Evolutionary conservation across 345 rosid species (phyloP).

Genomic region (Populus tremula): DNA sequence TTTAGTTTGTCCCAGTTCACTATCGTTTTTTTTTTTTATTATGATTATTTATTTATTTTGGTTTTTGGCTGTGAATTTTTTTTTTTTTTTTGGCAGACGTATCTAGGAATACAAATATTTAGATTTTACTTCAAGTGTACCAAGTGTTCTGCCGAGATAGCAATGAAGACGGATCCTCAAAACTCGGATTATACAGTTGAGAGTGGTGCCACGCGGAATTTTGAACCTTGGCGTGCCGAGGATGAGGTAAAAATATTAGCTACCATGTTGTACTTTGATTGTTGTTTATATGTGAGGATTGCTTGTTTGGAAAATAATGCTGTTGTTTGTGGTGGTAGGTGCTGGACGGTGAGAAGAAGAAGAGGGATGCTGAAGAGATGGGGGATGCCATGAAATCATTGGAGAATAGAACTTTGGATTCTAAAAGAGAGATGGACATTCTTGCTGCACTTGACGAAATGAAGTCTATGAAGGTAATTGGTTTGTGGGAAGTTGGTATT

Average conservation of each 20-base stretch:
- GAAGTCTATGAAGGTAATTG: slow-evolving; percentile 34
- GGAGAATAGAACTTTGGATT: slow-evolving; percentile 87
- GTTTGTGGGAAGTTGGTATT: background rate
- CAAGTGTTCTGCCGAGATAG: slow-evolving; percentile 82
- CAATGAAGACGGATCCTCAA: slow-evolving; percentile 91
- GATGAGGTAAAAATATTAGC: slow-evolving; percentile 54
- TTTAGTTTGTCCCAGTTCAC: background rate
- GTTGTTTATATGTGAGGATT: background rate
- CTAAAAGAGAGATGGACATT: slow-evolving; percentile 93
- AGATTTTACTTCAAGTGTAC: slow-evolving; percentile 96
- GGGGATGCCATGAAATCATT: slow-evolving; percentile 95
- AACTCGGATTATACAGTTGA: slow-evolving; percentile 90
- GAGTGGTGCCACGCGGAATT: slow-evolving; percentile 80
- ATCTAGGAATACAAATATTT: slow-evolving; percentile 83
- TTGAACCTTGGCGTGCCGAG: slow-evolving; percentile 93
- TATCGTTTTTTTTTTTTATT: background rate
- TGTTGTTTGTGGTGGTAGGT: slow-evolving; percentile 29
- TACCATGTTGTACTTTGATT: background rate
- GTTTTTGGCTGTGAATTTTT: background rate
- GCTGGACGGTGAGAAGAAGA: slow-evolving; percentile 49
- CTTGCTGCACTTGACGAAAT: slow-evolving; percentile 90
- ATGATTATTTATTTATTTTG: no score
- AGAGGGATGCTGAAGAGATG: slow-evolving; percentile 80
- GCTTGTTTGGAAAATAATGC: background rate
- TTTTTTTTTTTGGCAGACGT: slow-evolving; percentile 48